Base-by-base conservation (phyloP, 768 basidiomycete species). In the Russula foetens region DNA sequence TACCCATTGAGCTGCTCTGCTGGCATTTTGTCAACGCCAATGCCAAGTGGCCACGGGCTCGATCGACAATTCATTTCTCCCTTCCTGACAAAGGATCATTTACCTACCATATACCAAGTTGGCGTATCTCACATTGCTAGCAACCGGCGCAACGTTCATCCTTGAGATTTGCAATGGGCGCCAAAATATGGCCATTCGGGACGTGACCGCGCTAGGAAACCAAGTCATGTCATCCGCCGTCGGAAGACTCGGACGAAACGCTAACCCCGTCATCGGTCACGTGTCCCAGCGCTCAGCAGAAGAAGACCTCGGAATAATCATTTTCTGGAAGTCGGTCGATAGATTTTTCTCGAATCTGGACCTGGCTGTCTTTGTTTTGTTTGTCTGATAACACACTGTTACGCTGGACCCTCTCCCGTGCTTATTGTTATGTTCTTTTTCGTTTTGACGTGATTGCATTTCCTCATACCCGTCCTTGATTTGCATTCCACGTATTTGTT, bases 321-420 rank as follows among this genome's bases (percentile, higher is more conserved):
- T 47, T 46, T 59, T 53, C 58, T 59, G 51, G 57, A 45, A 59
- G 21, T 23, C 39, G 3, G 48, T n/a, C 19, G 17, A 44, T 33
- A 23, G 8, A 35, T 28, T 49, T n/a, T 45, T 48, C 35, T 50
- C 59, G 29, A 59, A 53, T 53, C 21, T 35, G 38, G 53, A 24
- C 33, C 44, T 48, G 35, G 23, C 24, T 48, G 26, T 26, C 43
- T 45, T n/a, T 28, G 41, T 35, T 41, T 24, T n/a, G n/a, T n/a
- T n/a, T n/a, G n/a, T n/a, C n/a, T 21, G 38, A 43, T 48, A 48
- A 48, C 33, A 31, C 45, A 0, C 7, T 35, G 43, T 57, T 28
- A 28, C 14, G 56, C 56, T 39, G 12, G 3, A 19, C 43, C 39
- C 26, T 47, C 52, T 47, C 52, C 54, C 35, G 58, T 59, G 44